Evolutionary conservation across 805 yeast genomes (phyloP), one percentile per base, ranked within the genome.

Genomic region (Candida sithepensis): DNA sequence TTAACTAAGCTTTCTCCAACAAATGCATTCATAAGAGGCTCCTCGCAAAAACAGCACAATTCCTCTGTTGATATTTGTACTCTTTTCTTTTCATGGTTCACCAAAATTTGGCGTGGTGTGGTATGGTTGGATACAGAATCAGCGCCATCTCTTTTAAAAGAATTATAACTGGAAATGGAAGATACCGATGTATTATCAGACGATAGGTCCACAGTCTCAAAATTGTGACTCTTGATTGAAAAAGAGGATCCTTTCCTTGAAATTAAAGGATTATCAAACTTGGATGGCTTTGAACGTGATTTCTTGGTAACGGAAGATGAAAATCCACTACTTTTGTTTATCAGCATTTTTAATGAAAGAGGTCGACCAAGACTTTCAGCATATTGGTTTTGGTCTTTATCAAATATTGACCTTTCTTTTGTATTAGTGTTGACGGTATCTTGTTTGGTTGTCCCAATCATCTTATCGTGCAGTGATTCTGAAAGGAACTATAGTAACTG

Each of bases 31-130:
- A 65, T 59, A 34, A 77, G 55, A 3, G 68, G 61, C 48, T 77
- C 81, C 13, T 67, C 66, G 56, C 82, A 78, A 36, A 75, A 64
- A 13, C 71, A 66, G 53, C 82, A 77, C 26, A 37, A 50, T 24
- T 51, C 55, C 24, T 47, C 46, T 16, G 44, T 13, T 6, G 50
- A 26, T 13, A 55, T 47, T 33, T 48, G 50, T 32, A 38, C 41
- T 21, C 49, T 39, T 24, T 46, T 45, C 23, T 39, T 51, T 12
- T 44, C 48, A n/a, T 22, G 10, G 7, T 22, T 23, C 4, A 16
- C 13, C 7, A 22, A 21, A 39, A 22, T 23, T 14, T 21, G 30
- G 12, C 19, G 21, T 16, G 44, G 44, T 21, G 44, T 41, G 8
- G 44, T 41, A 8, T 32, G 21, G 3, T 36, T 33, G 3, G 44